Evolutionary conservation across 2,329 filamentous ascomycete species (phyloP).

Genomic region (Bipolaris cookei): DNA sequence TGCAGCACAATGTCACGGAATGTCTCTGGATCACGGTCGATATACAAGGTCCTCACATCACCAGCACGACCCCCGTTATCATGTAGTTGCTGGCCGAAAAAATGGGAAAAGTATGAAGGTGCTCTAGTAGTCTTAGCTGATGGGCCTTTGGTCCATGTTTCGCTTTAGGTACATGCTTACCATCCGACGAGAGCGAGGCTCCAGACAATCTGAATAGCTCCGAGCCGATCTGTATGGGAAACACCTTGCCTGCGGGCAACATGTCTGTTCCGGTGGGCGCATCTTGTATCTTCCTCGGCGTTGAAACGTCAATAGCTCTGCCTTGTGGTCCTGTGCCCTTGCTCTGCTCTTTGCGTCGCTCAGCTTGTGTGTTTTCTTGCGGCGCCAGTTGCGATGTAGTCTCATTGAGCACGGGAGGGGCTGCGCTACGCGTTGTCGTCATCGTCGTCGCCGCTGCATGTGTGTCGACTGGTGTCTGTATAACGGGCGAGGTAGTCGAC

Average conservation of each 20-base stretch:
- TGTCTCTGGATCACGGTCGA: conserved; percentile 88
- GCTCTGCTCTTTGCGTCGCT: conserved; percentile 33
- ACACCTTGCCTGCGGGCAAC: conserved; percentile 73
- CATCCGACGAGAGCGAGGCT: conserved; percentile 74
- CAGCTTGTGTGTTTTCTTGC: conserved; percentile 25
- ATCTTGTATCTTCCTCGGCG: conserved; percentile 39
- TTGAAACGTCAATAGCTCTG: conserved; percentile 44
- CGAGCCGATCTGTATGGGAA: conserved; percentile 73
- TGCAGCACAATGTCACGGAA: conserved; percentile 90
- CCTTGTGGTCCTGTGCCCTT: conserved; percentile 45
- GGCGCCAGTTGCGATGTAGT: conserved; percentile 15
- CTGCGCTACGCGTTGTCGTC: conserved; percentile 27
- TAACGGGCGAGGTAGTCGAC: conserved; percentile 34
- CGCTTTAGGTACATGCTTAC: conserved; percentile 54
- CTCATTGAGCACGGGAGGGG: conserved; percentile 24
- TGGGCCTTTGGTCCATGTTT: not conserved
- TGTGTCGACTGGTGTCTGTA: conserved; percentile 22
- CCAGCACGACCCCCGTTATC: conserved; percentile 65
- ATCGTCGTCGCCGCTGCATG: conserved; percentile 31
- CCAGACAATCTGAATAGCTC: conserved; percentile 73
- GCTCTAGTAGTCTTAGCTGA: conserved; percentile 68
- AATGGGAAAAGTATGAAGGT: conserved; percentile 94
- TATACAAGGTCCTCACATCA: conserved; percentile 81
- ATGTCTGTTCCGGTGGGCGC: conserved; percentile 47
- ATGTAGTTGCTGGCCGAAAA: conserved; percentile 83